Evolutionary conservation across 192 early-diverging fungal genomes (phyloP).

Genomic region (Coemansia sp.): DNA sequence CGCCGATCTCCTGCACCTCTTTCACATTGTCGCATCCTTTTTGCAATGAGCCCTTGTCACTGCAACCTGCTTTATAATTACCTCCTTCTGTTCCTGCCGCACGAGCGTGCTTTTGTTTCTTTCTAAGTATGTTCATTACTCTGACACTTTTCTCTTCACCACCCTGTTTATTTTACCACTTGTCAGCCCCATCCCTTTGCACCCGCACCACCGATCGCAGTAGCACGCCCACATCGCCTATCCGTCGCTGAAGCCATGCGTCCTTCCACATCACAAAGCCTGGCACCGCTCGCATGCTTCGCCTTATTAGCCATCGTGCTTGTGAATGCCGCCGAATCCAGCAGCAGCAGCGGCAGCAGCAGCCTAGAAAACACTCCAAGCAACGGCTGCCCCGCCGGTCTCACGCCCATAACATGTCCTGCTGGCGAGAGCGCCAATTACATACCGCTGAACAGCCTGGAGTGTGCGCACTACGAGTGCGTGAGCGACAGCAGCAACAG

Average conservation of each 20-base stretch:
- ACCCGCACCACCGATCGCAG: background rate
- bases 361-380: slow-evolving; percentile 6
- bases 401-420: slow-evolving; percentile 23
- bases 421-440: slow-evolving; percentile 26
- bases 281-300: background rate
- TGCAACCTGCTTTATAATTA: background rate
- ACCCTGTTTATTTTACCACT: background rate
- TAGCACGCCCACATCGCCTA: background rate
- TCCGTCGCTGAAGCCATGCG: background rate
- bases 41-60: background rate
- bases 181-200: background rate
- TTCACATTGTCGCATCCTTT: background rate
- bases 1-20: slow-evolving; percentile 4
- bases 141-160: background rate
- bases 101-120: background rate
- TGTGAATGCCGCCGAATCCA: background rate
- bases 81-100: background rate
- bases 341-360: slow-evolving; percentile 7
- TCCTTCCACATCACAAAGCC: background rate
- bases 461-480: slow-evolving; percentile 47
- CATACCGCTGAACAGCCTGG: slow-evolving; percentile 26
- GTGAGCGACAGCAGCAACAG: background rate
- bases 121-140: background rate
- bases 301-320: background rate
- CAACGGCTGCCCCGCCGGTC: slow-evolving; percentile 23